Evolutionary conservation across 345 rosid genomes (phyloP), one percentile per base, ranked within the genome.

Genomic region (Hirschfeldia incana): DNA sequence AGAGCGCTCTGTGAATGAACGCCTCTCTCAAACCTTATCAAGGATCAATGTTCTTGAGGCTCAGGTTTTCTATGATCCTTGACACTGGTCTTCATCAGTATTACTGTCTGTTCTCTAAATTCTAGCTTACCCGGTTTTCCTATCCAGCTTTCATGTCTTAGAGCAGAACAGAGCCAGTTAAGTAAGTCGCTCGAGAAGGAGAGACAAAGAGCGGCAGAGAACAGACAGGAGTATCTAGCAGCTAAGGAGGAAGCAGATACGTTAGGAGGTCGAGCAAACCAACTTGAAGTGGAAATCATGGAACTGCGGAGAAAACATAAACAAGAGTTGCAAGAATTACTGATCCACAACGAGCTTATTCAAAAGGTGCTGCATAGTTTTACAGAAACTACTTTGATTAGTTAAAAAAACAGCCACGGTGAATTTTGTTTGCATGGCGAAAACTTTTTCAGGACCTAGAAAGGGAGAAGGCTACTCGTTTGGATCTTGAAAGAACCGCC

Each of bases 201-300:
- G 85, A 89, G 99, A 79, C 97, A 93, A 80, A 88, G 98, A 84
- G 98, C 99, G 33, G 91, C 97, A 84, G 98, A 93, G 79, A 92
- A 89, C 84, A 87, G 98, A 81, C 98, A 96, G 78, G 99, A 96
- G 73, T 96, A 89, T 84, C 91, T 93, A 77, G 91, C 94, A 74
- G 98, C 92, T 74, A 96, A 92, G 90, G 98, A 96, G 85, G 97
- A 90, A 87, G 99, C 94, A 61, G 98, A 93, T 81, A 93, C 98
- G 79, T 92, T 86, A 62, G 95, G 88, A 87, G 98, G 90, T 78
- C 95, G 95, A 79, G 98, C 83, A 75, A 90, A 84, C 75, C 98
- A 90, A 83, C 92, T 93, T 36, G 97, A 92, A 80, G 90, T 87
- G 76, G 91, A 96, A 85, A 85, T 90, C 68, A 87, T 85, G 82